Percentiles rank a stretch among this genome's conserved stretches.
Conservation (phyloP, 306 rosid species). For the Begonia masoniana region DNA sequence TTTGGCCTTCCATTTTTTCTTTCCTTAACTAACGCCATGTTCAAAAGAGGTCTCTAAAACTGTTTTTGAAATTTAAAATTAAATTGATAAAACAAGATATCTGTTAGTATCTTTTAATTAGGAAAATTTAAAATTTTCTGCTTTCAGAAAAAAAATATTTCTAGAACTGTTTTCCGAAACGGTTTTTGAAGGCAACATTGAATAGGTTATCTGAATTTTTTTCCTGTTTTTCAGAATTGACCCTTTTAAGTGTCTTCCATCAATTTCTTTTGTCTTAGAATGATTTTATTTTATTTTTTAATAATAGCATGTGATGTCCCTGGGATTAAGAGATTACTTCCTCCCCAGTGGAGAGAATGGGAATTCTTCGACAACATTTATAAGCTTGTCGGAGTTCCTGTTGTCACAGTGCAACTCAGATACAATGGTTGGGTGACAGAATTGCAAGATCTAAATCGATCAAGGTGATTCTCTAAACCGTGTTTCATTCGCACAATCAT, state of each 20-base stretch:
- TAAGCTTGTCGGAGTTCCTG: slow-evolving; percentile 90
- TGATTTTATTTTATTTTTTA: slow-evolving; percentile 13
- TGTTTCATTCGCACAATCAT: background rate
- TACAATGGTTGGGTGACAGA: slow-evolving; percentile 98
- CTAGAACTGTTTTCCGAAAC: too few species aligned
- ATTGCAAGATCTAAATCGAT: slow-evolving; percentile 79
- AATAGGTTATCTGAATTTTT: too few species aligned
- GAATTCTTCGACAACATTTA: slow-evolving; percentile 72
- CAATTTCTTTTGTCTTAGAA: slow-evolving; percentile 8
- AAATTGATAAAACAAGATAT: too few species aligned
- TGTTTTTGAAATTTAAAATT: too few species aligned
- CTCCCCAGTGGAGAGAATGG: slow-evolving; percentile 69
- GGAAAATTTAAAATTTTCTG: too few species aligned
- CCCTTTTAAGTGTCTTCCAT: slow-evolving; percentile 8
- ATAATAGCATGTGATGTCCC: slow-evolving; percentile 95
- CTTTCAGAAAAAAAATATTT: too few species aligned
- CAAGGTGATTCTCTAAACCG: slow-evolving; percentile 48
- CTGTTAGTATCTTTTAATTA: too few species aligned
- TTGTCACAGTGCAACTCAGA: slow-evolving; percentile 97
- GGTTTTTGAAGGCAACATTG: too few species aligned
- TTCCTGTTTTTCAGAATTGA: too few species aligned
- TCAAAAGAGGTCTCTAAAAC: too few species aligned
- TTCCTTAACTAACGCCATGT: too few species aligned
- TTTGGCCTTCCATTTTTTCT: background rate
- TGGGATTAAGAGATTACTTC: slow-evolving; percentile 85